A percentile compares a stretch with the other conserved stretches of the same genome.
Evolutionary conservation across 2,329 filamentous ascomycete genomes (phyloP).

Genomic region (Fonsecaea pedrosoi): DNA sequence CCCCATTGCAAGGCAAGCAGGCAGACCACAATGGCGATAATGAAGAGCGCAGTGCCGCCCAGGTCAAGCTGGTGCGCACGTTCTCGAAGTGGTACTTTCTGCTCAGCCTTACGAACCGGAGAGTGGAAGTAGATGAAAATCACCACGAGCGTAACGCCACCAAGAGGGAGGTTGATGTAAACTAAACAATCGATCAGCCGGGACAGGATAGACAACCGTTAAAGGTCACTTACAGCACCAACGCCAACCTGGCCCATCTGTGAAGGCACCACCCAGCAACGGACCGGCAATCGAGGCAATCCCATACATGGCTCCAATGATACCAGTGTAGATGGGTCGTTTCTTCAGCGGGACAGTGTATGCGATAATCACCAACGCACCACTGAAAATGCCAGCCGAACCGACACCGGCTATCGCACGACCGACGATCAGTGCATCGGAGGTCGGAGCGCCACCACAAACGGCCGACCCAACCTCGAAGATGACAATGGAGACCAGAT

Average conservation of each 20-base stretch:
- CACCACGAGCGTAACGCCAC: constrained; percentile 51
- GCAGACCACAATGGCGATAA: constrained; percentile 54
- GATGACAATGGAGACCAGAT: constrained; percentile 48
- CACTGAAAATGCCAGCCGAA: constrained; percentile 43
- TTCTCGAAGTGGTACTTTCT: constrained; percentile 44
- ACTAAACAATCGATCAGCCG: constrained; percentile 38
- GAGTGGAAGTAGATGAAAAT: constrained; percentile 57
- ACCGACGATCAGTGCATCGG: constrained; percentile 44
- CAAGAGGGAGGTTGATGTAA: constrained; percentile 55
- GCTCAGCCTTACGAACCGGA: constrained; percentile 44
- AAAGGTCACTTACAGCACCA: constrained; percentile 41
- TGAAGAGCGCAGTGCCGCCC: constrained; percentile 53
- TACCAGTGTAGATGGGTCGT: constrained; percentile 61
- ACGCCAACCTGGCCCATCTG: constrained; percentile 47
- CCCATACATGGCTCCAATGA: constrained; percentile 54
- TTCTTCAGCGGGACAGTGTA: constrained; percentile 59
- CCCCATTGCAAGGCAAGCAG: constrained; percentile 59
- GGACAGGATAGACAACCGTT: too few relatives aligned
- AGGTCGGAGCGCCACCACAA: constrained; percentile 48
- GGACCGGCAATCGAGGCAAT: constrained; percentile 52
- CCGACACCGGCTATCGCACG: constrained; percentile 46
- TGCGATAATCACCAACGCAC: constrained; percentile 45
- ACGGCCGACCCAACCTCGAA: constrained; percentile 56
- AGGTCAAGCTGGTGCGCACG: constrained; percentile 53
- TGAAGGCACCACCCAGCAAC: constrained; percentile 49